phyloP scores from a whole-genome alignment of 768 basidiomycete species.

The Xerocomus potaroensis region DNA sequence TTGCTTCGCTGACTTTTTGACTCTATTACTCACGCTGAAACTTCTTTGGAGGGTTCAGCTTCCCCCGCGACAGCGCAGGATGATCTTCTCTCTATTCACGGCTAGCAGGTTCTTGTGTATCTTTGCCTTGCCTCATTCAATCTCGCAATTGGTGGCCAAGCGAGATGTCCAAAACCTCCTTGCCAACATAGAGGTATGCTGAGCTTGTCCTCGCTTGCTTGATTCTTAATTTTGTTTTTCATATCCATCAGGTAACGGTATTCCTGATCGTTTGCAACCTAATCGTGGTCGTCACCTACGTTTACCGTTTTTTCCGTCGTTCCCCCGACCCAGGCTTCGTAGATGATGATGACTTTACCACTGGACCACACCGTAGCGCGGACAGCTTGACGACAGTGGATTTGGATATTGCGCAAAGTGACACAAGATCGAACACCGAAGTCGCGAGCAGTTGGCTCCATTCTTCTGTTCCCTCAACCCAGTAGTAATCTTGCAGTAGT shows the following conservation, averaged over 20 bases:
- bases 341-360: neutral
- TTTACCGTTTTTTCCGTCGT: neutral
- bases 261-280: conserved; percentile 1
- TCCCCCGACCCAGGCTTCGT: neutral
- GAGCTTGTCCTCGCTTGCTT: neutral
- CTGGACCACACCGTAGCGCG: neutral
- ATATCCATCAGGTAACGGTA: neutral
- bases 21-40: conserved; percentile 4
- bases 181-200: neutral
- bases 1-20: conserved; percentile 1
- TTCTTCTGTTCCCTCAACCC: neutral
- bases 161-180: neutral
- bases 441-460: neutral
- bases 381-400: neutral
- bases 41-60: conserved; percentile 15
- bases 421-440: neutral
- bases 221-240: neutral
- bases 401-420: neutral
- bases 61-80: conserved; percentile 10
- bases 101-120: neutral
- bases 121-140: neutral
- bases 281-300: conserved; percentile 1
- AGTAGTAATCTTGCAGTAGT: neutral
- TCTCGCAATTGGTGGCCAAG: neutral
- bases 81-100: neutral